Percentiles rank a stretch among this genome's conserved stretches.
Evolutionary conservation across 495 filamentous ascomycete species (phyloP).

Genomic region (Lasiosphaeriaceae sp.): DNA sequence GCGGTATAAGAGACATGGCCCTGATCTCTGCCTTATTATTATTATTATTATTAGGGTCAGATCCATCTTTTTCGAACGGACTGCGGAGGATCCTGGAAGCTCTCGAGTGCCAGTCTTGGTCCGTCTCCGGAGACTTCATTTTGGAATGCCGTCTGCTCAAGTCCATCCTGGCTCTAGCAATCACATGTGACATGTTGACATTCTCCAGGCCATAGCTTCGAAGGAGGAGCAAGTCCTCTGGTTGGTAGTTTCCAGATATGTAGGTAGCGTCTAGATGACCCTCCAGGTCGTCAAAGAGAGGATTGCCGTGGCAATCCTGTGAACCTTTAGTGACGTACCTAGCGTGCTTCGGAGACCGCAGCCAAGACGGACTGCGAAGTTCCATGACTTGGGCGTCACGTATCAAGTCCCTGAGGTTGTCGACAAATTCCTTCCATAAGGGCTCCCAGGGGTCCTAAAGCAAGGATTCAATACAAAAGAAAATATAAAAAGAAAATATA

Average conservation of each 20-base stretch:
- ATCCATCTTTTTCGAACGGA: neutral
- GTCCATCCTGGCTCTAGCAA: slow-evolving; percentile 9
- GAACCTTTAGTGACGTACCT: neutral
- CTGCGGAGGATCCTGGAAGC: slow-evolving; percentile 2
- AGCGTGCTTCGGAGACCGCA: neutral
- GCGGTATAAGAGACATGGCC: neutral
- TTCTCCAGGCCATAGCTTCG: neutral
- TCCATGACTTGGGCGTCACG: neutral
- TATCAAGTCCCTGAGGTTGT: slow-evolving; percentile 1
- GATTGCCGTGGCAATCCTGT: slow-evolving; percentile 14
- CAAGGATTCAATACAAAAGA: too few relatives aligned
- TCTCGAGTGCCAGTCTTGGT: slow-evolving; percentile 17
- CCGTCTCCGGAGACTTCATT: slow-evolving; percentile 6
- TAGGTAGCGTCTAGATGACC: slow-evolving; percentile 3
- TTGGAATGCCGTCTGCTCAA: slow-evolving; percentile 3
- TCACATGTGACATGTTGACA: neutral
- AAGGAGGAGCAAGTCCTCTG: neutral
- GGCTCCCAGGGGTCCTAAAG: slow-evolving; percentile 9
- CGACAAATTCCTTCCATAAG: slow-evolving; percentile 20
- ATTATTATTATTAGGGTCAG: neutral
- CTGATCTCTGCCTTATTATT: neutral
- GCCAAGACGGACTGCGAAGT: neutral
- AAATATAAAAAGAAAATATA: slow-evolving; percentile 22
- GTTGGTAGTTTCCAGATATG: slow-evolving; percentile 9
- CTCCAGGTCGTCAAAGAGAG: slow-evolving; percentile 18